Base-by-base conservation (phyloP, 2,329 filamentous ascomycete species). In the Aureobasidium pullulans region DNA sequence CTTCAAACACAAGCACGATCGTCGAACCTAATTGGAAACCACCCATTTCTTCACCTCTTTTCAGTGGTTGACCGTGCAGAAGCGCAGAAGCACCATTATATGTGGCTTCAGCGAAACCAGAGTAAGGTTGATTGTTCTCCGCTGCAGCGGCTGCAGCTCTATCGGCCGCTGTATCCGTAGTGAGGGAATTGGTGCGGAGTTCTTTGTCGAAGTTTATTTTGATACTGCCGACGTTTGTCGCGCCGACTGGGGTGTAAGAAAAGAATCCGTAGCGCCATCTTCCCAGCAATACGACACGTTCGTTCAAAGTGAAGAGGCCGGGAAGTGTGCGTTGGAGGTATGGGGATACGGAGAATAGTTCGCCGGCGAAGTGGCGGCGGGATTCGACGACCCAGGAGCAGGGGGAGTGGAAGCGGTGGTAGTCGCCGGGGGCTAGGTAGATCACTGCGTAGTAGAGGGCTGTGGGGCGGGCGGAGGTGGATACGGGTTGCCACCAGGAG, bases 211-310 rank as follows among this genome's bases (percentile, higher is more conserved):
- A 99, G 76, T 99, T 96, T 77, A 99, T 84, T 71, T 90, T 89
- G 76, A 99, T 97, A 61, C 89, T 95, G 59, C 94, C 94, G 46
- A 99, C 94, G 68, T 99, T 99, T 23, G 94, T 99, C 7, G 94
- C 94, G 63, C 94, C 94, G 36, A 99, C 94, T 13, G 95, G 92
- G 0, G 90, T 93, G 76, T 91, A 96, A 65, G 87, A 89, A 79
- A 99, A 99, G 82, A 99, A 97, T 16, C 94, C 94, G 83, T 90
- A 95, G 59, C 92, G 88, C 94, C 94, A 99, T 61, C 91, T 84
- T 16, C 94, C 94, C 1, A 99, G 81, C 0, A 99, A 83, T 1
- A 96, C 94, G 28, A 99, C 90, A 58, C 94, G 86, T 76, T 99
- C 94, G 74, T 99, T 99, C 19, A 99, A 80, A 0, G 93, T 96